Base-by-base conservation (phyloP, 225 moss, liverwort and hornwort species). In the Thuidium tamariscinum region DNA sequence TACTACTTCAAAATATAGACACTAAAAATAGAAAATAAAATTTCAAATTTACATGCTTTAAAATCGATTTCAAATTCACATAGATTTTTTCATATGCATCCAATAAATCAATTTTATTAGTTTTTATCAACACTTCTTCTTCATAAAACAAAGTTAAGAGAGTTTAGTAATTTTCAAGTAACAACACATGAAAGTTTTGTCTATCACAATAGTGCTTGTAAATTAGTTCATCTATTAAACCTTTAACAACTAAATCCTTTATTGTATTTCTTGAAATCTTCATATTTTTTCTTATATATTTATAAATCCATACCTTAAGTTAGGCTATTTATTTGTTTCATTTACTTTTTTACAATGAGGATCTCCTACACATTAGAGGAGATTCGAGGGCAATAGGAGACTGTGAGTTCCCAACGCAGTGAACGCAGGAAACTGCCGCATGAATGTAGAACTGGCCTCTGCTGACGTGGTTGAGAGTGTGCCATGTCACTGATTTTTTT, bases 141-240 rank as follows among this genome's bases (percentile, higher is more conserved):
- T 6, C 10, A 10, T 17, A 6, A 29, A 18, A 18, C 3, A 30
- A 46, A 6, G 3, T 46, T 10, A 4, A 3, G 3, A 46, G 3
- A 46, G 1, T 44, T 29, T 6, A 17, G 10, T 0, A 30, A 3
- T 46, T 72, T 1, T 11, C 6, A 18, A 30, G 11, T 18, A 9
- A 5, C 2, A 72, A 2, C 18, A 18, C 2, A 18, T 6, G 2
- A 25, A 23, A 39, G 8, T 13, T 22, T 4, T 13, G 7, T 39
- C 2, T 0, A 23, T 0, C 39, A 22, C 3, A 37, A 13, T 67
- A 22, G 21, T 68, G 5, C 0, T 1, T 11, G 1, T 20, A 0
- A 12, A 0, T 37, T 0, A 66, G 0, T 37, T 22, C 13, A 34
- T 67, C n/a, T 3, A 0, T 0, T 13, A 25, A 13, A 0, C 12